phyloP scores from a whole-genome alignment of 345 rosid species.

The Theobroma cacao region DNA sequence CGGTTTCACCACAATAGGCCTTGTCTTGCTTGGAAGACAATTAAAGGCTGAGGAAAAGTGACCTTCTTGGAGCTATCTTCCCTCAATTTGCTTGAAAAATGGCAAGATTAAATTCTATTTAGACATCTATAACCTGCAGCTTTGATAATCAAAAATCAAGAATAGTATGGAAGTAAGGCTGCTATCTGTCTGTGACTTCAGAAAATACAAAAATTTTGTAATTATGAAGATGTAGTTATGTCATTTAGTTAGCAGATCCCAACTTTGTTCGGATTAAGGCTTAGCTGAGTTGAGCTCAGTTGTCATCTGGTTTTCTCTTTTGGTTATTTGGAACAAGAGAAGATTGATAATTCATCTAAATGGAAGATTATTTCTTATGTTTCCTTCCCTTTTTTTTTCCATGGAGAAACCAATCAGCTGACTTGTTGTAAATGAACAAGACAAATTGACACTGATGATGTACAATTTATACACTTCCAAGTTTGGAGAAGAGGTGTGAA shows the following conservation, averaged over 20 bases:
- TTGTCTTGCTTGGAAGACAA: conserved; percentile 59
- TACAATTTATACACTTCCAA: background rate
- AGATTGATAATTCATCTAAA: background rate
- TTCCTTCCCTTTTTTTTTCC: background rate
- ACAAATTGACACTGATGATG: background rate
- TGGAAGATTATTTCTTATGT: background rate
- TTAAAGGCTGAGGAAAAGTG: conserved; percentile 57
- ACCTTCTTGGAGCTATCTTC: conserved; percentile 12
- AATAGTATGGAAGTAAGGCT: background rate
- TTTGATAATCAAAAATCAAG: background rate
- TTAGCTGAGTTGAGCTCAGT: background rate
- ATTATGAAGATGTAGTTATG: background rate
- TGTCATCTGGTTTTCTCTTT: background rate
- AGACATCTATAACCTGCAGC: background rate
- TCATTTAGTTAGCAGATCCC: background rate
- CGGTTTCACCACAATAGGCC: conserved; percentile 54
- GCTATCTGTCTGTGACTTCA: background rate
- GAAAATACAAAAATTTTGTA: background rate
- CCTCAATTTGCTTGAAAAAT: conserved; percentile 10
- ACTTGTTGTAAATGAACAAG: background rate
- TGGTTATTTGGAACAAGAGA: background rate
- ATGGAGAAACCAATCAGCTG: background rate
- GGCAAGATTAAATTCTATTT: background rate
- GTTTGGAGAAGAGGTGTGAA: background rate
- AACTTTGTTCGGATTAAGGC: background rate